Evolutionary conservation across 257 asterid species (phyloP).

Genomic region (Striga asiatica): DNA sequence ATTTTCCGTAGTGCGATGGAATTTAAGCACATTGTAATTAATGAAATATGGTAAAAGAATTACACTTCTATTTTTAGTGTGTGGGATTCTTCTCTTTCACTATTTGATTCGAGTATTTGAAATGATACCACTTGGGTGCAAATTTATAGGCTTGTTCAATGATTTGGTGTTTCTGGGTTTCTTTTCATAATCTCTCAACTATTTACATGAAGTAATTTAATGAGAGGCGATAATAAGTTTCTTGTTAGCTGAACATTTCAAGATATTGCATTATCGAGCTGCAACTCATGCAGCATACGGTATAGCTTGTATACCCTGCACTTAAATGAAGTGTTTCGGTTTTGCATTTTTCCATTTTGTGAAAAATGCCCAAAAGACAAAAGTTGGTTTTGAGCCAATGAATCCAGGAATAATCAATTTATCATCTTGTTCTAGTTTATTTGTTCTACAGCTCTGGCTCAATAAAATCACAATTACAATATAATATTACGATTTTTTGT

Average conservation of each 20-base stretch:
- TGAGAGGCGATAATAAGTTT: not conserved
- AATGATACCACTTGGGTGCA: too few relatives aligned
- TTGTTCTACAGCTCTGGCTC: not conserved
- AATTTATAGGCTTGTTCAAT: not conserved
- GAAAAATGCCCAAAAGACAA: not conserved
- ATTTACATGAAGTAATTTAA: not conserved
- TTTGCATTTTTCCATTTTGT: too few relatives aligned
- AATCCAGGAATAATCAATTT: not conserved
- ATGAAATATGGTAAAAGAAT: constrained; percentile 5
- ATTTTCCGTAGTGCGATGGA: not conserved
- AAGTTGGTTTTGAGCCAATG: constrained; percentile 3
- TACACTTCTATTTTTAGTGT: not conserved
- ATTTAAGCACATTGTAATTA: not conserved
- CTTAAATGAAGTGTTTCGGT: too few relatives aligned
- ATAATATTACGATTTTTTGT: too few relatives aligned
- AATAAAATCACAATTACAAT: not conserved
- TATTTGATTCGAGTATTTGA: not conserved
- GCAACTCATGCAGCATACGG: constrained; percentile 12
- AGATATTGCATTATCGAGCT: not conserved
- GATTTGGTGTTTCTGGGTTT: not conserved
- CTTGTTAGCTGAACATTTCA: too few relatives aligned
- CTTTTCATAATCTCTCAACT: too few relatives aligned
- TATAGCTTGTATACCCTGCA: too few relatives aligned
- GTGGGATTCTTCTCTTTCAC: too few relatives aligned
- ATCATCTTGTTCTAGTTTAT: not conserved